A percentile compares a stretch with the other conserved stretches of the same genome.
phyloP scores from a whole-genome alignment of 306 rosid genomes.

The Cotoneaster glaucophyllus region DNA sequence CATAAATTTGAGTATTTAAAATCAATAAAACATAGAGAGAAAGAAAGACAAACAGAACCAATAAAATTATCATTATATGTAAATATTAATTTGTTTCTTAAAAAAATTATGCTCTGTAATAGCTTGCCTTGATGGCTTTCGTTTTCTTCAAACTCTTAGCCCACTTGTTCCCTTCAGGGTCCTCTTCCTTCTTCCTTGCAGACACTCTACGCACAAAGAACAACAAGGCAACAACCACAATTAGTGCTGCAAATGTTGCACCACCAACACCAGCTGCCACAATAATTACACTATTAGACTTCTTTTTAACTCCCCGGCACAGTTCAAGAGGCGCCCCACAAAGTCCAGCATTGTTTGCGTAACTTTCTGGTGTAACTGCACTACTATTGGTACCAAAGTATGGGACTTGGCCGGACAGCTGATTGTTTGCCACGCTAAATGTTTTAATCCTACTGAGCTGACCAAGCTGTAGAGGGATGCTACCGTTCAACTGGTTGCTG shows the following conservation, averaged over 20 bases:
- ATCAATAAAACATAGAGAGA: not conserved
- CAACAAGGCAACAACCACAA: slow-evolving; percentile 41
- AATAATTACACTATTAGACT: slow-evolving; percentile 45
- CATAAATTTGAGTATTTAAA: not conserved
- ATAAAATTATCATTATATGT: not conserved
- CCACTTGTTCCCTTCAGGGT: slow-evolving; percentile 95
- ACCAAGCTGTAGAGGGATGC: slow-evolving; percentile 41
- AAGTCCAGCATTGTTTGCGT: slow-evolving; percentile 57
- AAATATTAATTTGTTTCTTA: not conserved
- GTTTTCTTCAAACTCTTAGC: slow-evolving; percentile 74
- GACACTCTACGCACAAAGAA: slow-evolving; percentile 57
- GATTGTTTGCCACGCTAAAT: slow-evolving; percentile 50
- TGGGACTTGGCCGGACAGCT: slow-evolving; percentile 60
- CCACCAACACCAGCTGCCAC: slow-evolving; percentile 78
- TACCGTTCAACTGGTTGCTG: slow-evolving; percentile 49
- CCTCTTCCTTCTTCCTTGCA: slow-evolving; percentile 65
- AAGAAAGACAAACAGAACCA: not conserved
- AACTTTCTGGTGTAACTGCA: not conserved
- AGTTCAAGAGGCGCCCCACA: slow-evolving; percentile 28
- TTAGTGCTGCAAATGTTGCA: slow-evolving; percentile 46
- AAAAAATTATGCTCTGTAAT: slow-evolving; percentile 1
- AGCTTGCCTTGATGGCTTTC: slow-evolving; percentile 69
- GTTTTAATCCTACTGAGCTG: slow-evolving; percentile 36
- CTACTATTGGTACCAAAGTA: fast-evolving
- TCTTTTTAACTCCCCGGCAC: slow-evolving; percentile 25